Evolutionary conservation across 78 protist genomes (phyloP).

Genomic region (Cyanophora paradoxa): DNA sequence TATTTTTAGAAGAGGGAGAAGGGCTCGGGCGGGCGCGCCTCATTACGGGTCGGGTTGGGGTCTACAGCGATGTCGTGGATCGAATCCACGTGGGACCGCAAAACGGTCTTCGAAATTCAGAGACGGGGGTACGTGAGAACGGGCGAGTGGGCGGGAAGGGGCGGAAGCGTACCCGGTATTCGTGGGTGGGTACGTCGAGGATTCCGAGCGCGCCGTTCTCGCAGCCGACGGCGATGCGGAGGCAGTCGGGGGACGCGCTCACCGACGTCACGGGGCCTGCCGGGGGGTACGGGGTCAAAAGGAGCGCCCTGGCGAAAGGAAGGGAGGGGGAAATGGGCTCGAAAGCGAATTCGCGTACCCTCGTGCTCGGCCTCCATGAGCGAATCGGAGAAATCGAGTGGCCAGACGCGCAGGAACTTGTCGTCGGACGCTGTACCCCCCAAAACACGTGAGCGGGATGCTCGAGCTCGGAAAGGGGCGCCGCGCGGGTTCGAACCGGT

Average conservation of each 20-base stretch:
- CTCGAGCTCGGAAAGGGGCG: background rate
- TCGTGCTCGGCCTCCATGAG: constrained; percentile 23
- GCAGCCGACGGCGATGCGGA: constrained; percentile 10
- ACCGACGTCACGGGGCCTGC: background rate
- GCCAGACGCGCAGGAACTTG: constrained; percentile 24
- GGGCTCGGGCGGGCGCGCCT: background rate
- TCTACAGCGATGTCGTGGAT: constrained; percentile 16
- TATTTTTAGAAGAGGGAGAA: background rate
- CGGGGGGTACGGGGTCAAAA: background rate
- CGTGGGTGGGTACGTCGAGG: constrained; percentile 21
- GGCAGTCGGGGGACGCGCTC: constrained; percentile 3
- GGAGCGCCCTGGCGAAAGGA: background rate
- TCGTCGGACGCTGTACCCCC: background rate
- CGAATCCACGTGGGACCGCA: constrained; percentile 10
- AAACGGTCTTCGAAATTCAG: too few species aligned
- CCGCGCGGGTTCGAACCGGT: background rate
- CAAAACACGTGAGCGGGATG: background rate
- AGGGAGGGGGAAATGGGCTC: background rate
- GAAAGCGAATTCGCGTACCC: background rate
- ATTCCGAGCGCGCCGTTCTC: background rate
- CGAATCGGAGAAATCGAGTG: constrained; percentile 27
- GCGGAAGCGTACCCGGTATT: background rate
- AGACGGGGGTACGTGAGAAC: too few species aligned
- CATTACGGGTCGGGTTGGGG: background rate
- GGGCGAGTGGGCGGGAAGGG: background rate